Percentiles rank a stretch among this genome's conserved stretches.
Evolutionary conservation across 768 basidiomycete species (phyloP).

Genomic region (Boletus pseudo-olivaceus): DNA sequence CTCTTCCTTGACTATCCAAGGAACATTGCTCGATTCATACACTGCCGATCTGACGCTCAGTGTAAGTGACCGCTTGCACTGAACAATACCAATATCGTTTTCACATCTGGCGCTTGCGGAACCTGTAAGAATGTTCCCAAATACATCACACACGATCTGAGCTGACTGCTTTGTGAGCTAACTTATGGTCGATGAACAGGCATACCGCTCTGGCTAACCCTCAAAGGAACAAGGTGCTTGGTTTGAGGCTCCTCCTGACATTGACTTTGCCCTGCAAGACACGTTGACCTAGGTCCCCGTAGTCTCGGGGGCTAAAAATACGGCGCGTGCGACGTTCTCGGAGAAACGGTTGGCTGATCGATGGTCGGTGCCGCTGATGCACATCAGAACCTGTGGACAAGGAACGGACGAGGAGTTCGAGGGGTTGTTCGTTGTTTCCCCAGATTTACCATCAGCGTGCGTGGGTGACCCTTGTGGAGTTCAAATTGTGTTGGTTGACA

Average conservation of each 20-base stretch:
- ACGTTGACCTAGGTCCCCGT: slow-evolving; percentile 31
- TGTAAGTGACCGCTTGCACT: slow-evolving; percentile 29
- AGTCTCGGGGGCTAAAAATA: slow-evolving; percentile 42
- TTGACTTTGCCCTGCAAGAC: slow-evolving; percentile 50
- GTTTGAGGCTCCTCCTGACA: slow-evolving; percentile 43
- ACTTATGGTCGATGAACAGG: slow-evolving; percentile 49
- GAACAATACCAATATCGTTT: too few species aligned
- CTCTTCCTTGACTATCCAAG: slow-evolving; percentile 30
- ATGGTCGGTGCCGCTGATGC: too few species aligned
- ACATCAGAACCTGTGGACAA: too few species aligned
- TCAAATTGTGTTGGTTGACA: slow-evolving; percentile 13
- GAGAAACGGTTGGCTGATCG: slow-evolving; percentile 48
- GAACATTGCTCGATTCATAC: slow-evolving; percentile 35
- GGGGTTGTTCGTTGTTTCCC: slow-evolving; percentile 22
- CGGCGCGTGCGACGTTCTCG: slow-evolving; percentile 39
- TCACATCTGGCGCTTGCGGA: slow-evolving; percentile 37
- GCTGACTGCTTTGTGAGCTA: slow-evolving; percentile 32
- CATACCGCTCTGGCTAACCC: slow-evolving; percentile 47
- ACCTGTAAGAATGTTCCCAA: slow-evolving; percentile 34
- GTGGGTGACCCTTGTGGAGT: not conserved
- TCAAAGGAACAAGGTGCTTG: slow-evolving; percentile 40
- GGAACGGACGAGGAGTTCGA: too few species aligned
- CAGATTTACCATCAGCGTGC: slow-evolving; percentile 44
- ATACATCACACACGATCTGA: not conserved
- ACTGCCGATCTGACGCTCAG: slow-evolving; percentile 28